Percentiles rank a stretch among this genome's conserved stretches.
These are phyloP conservation scores for Fusarium chaquense DNA, from an alignment of 2,329 filamentous ascomycete species.

Conservation along the genomic window DNA sequence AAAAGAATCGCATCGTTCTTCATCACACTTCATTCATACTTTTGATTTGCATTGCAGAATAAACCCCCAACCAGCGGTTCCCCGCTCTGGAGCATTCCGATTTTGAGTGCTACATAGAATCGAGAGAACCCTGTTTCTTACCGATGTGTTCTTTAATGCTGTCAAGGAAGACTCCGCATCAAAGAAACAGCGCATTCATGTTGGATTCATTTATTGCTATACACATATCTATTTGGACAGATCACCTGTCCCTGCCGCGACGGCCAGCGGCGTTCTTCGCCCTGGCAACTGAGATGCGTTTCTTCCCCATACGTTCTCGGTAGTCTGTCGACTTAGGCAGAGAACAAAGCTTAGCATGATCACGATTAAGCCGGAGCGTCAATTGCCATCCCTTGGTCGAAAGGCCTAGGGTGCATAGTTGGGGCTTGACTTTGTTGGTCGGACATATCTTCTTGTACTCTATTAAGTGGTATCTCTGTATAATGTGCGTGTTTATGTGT, in stretches of 20 bases:
- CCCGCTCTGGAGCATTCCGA: background rate
- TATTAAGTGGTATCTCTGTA: constrained; percentile 18
- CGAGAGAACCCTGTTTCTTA: background rate
- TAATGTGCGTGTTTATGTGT: constrained; percentile 6
- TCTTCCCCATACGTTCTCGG: constrained; percentile 78
- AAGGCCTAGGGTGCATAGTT: constrained; percentile 86
- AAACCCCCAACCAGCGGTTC: constrained; percentile 1
- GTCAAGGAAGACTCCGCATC: background rate
- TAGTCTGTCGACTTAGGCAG: constrained; percentile 82
- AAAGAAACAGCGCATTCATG: constrained; percentile 1
- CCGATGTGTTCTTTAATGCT: background rate
- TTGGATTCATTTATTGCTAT: constrained; percentile 28
- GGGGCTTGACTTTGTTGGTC: constrained; percentile 96
- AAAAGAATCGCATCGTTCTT: constrained; percentile 19
- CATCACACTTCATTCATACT: constrained; percentile 14
- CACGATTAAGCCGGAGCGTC: constrained; percentile 99
- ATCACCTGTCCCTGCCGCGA: constrained; percentile 61
- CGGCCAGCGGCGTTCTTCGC: constrained; percentile 61
- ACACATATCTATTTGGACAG: constrained; percentile 19
- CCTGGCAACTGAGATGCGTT: constrained; percentile 72
- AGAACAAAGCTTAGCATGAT: constrained; percentile 75
- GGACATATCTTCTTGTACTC: constrained; percentile 64
- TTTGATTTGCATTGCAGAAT: background rate
- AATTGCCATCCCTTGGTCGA: constrained; percentile 84
- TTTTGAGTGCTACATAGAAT: background rate